These are phyloP conservation scores for Priceomyces medius DNA, from an alignment of 805 yeast species.

Conservation along the genomic window DNA sequence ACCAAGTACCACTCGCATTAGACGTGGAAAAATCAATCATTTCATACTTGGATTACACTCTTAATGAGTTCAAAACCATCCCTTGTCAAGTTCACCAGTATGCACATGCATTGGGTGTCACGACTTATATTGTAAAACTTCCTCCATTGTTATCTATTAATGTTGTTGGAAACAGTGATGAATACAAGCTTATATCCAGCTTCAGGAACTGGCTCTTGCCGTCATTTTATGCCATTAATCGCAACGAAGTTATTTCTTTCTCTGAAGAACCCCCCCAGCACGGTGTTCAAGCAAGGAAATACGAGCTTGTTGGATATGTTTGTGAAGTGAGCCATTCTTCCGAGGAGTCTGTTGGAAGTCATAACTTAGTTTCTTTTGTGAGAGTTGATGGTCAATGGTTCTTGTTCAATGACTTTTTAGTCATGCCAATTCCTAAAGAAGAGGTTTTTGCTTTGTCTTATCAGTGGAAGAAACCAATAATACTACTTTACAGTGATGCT, in stretches of 20 bases:
- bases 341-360: conserved; percentile 38
- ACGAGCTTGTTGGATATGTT: conserved; percentile 67
- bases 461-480: conserved; percentile 83
- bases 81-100: conserved; percentile 40
- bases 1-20: conserved; percentile 7
- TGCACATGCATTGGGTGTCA: conserved; percentile 48
- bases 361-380: conserved; percentile 61
- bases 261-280: conserved; percentile 30
- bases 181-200: conserved; percentile 50
- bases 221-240: conserved; percentile 46
- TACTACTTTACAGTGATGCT: conserved; percentile 59
- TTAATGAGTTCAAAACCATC: conserved; percentile 51
- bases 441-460: conserved; percentile 74
- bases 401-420: conserved; percentile 89
- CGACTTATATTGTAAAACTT: conserved; percentile 48
- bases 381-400: conserved; percentile 64
- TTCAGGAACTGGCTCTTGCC: conserved; percentile 60
- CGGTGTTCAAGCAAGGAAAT: conserved; percentile 39
- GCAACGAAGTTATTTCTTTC: conserved; percentile 33
- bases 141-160: conserved; percentile 70
- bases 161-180: conserved; percentile 53
- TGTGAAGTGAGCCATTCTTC: conserved; percentile 59
- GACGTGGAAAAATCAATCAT: conserved; percentile 37
- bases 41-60: conserved; percentile 60
- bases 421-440: conserved; percentile 64